Conservation (phyloP, 768 basidiomycete species). For the Termitomyces sp. region DNA sequence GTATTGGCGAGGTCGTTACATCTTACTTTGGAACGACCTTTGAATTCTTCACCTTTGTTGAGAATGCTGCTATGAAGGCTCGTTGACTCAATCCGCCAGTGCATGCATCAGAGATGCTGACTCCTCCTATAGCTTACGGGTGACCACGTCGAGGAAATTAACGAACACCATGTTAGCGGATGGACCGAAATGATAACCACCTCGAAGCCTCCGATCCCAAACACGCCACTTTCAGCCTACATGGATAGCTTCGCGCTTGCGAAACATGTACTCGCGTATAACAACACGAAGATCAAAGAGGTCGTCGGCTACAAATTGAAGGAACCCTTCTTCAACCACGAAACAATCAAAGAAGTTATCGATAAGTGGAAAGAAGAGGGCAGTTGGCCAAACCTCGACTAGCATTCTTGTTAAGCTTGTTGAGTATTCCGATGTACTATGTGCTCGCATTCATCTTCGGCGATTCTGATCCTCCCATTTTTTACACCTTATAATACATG, state of each 20-base stretch:
- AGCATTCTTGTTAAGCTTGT: slow-evolving; percentile 2
- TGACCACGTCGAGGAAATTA: slow-evolving; percentile 75
- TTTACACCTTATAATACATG: background rate
- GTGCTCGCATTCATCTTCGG: slow-evolving; percentile 7
- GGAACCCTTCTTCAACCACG: slow-evolving; percentile 56
- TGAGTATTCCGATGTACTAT: background rate
- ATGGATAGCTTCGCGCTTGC: slow-evolving; percentile 70
- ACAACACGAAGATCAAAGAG: slow-evolving; percentile 67
- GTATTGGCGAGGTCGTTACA: slow-evolving; percentile 59
- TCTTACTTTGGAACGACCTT: slow-evolving; percentile 74
- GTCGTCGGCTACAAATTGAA: slow-evolving; percentile 65
- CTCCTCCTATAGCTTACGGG: slow-evolving; percentile 50
- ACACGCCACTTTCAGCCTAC: slow-evolving; percentile 72
- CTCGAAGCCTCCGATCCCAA: slow-evolving; percentile 65
- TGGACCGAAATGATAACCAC: slow-evolving; percentile 79
- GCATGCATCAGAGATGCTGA: background rate
- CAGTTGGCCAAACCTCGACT: slow-evolving; percentile 40
- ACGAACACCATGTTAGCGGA: slow-evolving; percentile 73
- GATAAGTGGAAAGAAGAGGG: slow-evolving; percentile 80
- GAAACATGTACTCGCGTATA: slow-evolving; percentile 64
- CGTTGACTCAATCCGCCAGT: slow-evolving; percentile 3
- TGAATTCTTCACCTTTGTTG: slow-evolving; percentile 72
- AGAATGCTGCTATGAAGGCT: slow-evolving; percentile 64
- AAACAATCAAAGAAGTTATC: slow-evolving; percentile 61
- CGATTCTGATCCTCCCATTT: slow-evolving; percentile 2